Evolutionary conservation across 257 asterid genomes (phyloP).

Genomic region (Fraxinus pennsylvanica): DNA sequence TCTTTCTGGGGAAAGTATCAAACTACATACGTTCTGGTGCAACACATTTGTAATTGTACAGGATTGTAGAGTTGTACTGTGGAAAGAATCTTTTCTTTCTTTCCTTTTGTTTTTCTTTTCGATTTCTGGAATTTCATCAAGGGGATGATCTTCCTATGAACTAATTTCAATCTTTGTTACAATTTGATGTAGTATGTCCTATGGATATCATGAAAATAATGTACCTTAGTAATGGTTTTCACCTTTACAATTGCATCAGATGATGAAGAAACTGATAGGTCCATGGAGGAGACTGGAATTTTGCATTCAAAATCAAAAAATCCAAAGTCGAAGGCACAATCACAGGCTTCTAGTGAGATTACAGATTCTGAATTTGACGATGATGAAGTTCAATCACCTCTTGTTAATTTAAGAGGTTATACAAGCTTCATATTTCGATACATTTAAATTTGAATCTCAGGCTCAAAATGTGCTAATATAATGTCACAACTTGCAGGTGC

Average conservation of each 20-base stretch:
- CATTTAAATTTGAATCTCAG: neutral
- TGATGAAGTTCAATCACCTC: slow-evolving; percentile 69
- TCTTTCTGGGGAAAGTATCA: neutral
- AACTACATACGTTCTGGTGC: neutral
- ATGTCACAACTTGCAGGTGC: slow-evolving; percentile 49
- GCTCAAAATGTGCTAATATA: slow-evolving; percentile 2
- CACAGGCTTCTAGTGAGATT: slow-evolving; percentile 60
- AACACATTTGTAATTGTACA: neutral
- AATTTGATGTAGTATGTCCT: slow-evolving; percentile 1
- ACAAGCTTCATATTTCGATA: slow-evolving; percentile 17
- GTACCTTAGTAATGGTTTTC: slow-evolving; percentile 7
- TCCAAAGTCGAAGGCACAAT: slow-evolving; percentile 35
- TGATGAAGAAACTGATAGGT: slow-evolving; percentile 48
- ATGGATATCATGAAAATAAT: neutral
- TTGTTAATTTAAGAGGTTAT: slow-evolving; percentile 40
- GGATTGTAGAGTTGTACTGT: slow-evolving; percentile 2
- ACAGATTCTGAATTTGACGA: slow-evolving; percentile 48
- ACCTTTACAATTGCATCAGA: slow-evolving; percentile 48
- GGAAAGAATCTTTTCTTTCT: neutral
- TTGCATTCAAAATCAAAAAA: slow-evolving; percentile 35
- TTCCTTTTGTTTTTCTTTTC: neutral
- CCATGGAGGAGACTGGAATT: slow-evolving; percentile 30
- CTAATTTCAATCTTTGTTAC: neutral
- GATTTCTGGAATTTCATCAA: neutral
- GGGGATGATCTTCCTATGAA: neutral